These are phyloP conservation scores for Eutrema heterophyllum DNA, from an alignment of 345 rosid genomes.

Conservation along the genomic window DNA sequence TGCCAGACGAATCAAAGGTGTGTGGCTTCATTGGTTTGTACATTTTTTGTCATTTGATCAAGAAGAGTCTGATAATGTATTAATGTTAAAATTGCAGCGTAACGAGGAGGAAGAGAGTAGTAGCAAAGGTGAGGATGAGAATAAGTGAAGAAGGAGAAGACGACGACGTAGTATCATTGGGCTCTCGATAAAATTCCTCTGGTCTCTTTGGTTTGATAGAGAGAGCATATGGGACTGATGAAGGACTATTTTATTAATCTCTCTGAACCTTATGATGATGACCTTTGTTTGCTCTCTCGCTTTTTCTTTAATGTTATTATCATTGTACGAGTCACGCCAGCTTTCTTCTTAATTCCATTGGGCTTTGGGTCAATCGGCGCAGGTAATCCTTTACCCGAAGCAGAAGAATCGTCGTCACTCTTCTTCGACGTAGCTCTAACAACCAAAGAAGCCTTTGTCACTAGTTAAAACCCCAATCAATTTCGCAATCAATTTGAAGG, in stretches of 20 bases:
- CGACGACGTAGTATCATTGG: not conserved
- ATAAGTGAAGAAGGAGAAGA: slow-evolving; percentile 20
- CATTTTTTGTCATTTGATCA: not conserved
- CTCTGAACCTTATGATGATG: not conserved
- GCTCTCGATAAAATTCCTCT: slow-evolving; percentile 1
- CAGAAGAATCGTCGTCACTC: too few relatives aligned
- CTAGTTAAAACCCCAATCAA: too few relatives aligned
- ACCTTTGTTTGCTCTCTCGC: not conserved
- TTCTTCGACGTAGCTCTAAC: too few relatives aligned
- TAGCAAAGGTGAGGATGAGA: slow-evolving; percentile 34
- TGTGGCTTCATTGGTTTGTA: not conserved
- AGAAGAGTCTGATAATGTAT: slow-evolving; percentile 1
- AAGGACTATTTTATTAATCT: not conserved
- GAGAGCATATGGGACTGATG: slow-evolving; percentile 2
- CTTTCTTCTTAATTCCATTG: not conserved
- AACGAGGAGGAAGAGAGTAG: slow-evolving; percentile 29
- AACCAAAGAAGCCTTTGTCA: too few relatives aligned
- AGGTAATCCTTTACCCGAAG: too few relatives aligned
- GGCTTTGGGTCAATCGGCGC: not conserved
- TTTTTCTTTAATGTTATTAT: not conserved
- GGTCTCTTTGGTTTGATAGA: not conserved
- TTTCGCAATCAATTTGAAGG: too few relatives aligned
- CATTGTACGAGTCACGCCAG: not conserved
- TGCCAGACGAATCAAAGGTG: slow-evolving; percentile 67
- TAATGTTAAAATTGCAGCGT: slow-evolving; percentile 13